Evolutionary conservation across 352 stramenopile species (phyloP).

Genomic region (Phytopythium mirpurense): DNA sequence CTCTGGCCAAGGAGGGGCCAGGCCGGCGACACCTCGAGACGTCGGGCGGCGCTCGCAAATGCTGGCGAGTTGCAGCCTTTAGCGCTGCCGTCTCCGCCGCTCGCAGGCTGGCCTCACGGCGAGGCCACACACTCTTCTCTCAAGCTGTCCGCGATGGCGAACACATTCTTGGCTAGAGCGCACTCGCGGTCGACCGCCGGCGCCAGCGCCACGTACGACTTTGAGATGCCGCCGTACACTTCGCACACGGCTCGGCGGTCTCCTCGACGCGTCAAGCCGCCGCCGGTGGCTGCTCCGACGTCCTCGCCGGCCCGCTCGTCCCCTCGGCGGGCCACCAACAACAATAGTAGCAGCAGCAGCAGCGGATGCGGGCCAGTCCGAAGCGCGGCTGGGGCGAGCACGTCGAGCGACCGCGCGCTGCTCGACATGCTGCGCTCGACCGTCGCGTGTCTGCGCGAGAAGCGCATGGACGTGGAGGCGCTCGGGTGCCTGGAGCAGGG

Average conservation of each 20-base stretch:
- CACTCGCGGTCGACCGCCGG: background rate
- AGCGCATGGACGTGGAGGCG: conserved; percentile 72
- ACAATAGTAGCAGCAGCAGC: background rate
- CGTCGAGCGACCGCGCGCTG: conserved; percentile 43
- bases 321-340: background rate
- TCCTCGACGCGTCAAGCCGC: conserved; percentile 11
- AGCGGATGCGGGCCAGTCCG: no score
- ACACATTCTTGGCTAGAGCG: background rate
- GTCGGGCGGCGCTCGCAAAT: no score
- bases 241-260: conserved; percentile 29
- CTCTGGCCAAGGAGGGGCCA: no score
- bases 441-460: conserved; percentile 58
- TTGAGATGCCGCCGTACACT: conserved; percentile 41
- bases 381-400: background rate
- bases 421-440: conserved; percentile 72
- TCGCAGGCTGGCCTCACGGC: no score
- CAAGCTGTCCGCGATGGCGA: background rate
- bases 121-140: no score
- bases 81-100: no score
- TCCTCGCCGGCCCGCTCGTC: background rate
- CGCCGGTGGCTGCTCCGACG: background rate
- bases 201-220: conserved; percentile 13
- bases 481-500: conserved; percentile 70
- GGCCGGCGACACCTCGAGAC: no score
- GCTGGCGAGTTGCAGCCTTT: no score